phyloP scores from a whole-genome alignment of 495 filamentous ascomycete species.

The Hamigera avellanea region DNA sequence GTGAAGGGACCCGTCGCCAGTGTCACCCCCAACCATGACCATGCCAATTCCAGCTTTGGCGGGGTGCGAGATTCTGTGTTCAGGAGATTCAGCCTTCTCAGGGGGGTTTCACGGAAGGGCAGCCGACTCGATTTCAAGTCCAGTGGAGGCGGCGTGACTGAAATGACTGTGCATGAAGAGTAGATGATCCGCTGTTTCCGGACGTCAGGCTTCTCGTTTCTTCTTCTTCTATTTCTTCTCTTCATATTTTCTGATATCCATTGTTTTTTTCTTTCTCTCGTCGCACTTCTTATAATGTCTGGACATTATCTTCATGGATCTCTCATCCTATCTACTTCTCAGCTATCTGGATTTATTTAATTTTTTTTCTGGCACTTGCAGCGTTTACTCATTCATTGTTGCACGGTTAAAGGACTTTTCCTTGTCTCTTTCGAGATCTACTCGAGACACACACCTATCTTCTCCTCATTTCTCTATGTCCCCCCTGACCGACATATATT shows the following conservation, averaged over 20 bases:
- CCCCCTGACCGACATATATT: not conserved
- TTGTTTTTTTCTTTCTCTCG: slow-evolving; percentile 7
- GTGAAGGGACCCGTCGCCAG: slow-evolving; percentile 6
- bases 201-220: too few relatives aligned
- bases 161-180: slow-evolving; percentile 25
- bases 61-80: slow-evolving; percentile 34
- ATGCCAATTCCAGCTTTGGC: slow-evolving; percentile 1
- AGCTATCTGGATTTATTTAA: not conserved
- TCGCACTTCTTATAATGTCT: slow-evolving; percentile 15
- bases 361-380: not conserved
- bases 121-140: slow-evolving; percentile 34
- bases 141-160: slow-evolving; percentile 4
- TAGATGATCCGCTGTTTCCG: slow-evolving; percentile 5
- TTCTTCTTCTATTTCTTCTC: slow-evolving; percentile 1
- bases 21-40: slow-evolving; percentile 4
- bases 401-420: too few relatives aligned
- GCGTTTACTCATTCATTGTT: too few relatives aligned
- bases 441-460: too few relatives aligned
- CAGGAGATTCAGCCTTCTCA: slow-evolving; percentile 35
- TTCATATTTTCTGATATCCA: not conserved
- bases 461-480: too few relatives aligned
- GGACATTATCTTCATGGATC: slow-evolving; percentile 9
- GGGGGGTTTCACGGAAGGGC: slow-evolving; percentile 31
- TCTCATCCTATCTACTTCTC: not conserved
- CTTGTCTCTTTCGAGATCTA: too few relatives aligned